Conservation (phyloP, 169 alveolate genomes). For the Plasmodium relictum region DNA sequence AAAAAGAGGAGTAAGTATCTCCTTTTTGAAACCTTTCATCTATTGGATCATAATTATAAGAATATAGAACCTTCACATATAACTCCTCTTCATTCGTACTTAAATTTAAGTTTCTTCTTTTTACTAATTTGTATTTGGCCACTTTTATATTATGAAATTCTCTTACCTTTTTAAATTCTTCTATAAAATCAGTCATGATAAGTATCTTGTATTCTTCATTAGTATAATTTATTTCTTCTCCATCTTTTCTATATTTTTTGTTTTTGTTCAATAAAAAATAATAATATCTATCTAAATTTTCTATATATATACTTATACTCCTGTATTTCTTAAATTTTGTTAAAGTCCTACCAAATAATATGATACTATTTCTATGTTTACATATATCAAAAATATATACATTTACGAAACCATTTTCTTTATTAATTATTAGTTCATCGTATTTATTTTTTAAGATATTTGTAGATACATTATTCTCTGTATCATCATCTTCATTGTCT, state of each 20-base stretch:
- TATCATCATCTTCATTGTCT: background rate
- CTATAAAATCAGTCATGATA: slow-evolving; percentile 44
- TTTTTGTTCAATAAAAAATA: slow-evolving; percentile 42
- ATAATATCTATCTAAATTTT: slow-evolving; percentile 60
- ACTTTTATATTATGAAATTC: slow-evolving; percentile 57
- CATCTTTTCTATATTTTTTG: slow-evolving; percentile 34
- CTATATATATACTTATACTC: slow-evolving; percentile 68
- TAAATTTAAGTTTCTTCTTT: slow-evolving; percentile 51
- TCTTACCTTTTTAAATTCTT: slow-evolving; percentile 51
- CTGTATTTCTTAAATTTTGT: slow-evolving; percentile 38
- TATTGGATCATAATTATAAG: slow-evolving; percentile 53
- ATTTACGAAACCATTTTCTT: slow-evolving; percentile 44
- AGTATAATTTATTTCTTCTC: slow-evolving; percentile 19
- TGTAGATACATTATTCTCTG: background rate
- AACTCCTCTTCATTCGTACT: slow-evolving; percentile 36
- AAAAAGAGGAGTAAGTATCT: slow-evolving; percentile 37
- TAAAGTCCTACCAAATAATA: slow-evolving; percentile 58
- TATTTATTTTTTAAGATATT: slow-evolving; percentile 24
- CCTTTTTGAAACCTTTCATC: slow-evolving; percentile 45
- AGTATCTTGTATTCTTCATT: slow-evolving; percentile 36
- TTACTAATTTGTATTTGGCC: slow-evolving; percentile 59
- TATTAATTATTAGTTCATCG: slow-evolving; percentile 29
- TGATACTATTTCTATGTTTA: slow-evolving; percentile 67
- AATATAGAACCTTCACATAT: slow-evolving; percentile 58
- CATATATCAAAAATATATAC: slow-evolving; percentile 64